Evolutionary conservation across 2,329 filamentous ascomycete genomes (phyloP).

Genomic region (Orbilia ellipsospora): DNA sequence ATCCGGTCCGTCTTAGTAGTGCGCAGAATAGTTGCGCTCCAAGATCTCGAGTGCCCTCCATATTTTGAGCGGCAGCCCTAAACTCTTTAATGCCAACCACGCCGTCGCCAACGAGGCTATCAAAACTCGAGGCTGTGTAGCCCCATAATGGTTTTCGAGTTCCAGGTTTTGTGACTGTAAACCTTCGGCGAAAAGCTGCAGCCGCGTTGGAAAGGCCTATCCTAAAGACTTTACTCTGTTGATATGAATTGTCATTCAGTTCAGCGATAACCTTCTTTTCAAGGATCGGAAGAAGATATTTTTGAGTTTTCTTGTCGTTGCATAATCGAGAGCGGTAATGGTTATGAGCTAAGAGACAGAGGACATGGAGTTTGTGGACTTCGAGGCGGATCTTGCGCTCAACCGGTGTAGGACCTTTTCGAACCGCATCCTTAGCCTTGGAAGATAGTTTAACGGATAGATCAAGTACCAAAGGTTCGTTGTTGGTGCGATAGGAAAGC

Average conservation of each 20-base stretch:
- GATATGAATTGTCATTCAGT: slow-evolving; percentile 43
- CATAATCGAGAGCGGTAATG: slow-evolving; percentile 87
- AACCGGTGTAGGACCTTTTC: slow-evolving; percentile 68
- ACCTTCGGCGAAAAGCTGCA: slow-evolving; percentile 75
- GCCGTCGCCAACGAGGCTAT: slow-evolving; percentile 51
- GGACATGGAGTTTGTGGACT: slow-evolving; percentile 85
- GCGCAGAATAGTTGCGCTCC: slow-evolving; percentile 93
- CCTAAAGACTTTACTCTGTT: slow-evolving; percentile 42
- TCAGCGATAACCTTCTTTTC: slow-evolving; percentile 36
- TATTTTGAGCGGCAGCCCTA: slow-evolving; percentile 72
- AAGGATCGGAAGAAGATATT: slow-evolving; percentile 40
- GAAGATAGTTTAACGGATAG: slow-evolving; percentile 7
- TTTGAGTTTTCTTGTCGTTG: slow-evolving; percentile 78
- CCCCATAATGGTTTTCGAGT: slow-evolving; percentile 78
- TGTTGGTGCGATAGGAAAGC: background rate
- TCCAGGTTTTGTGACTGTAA: slow-evolving; percentile 76
- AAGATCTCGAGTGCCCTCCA: slow-evolving; percentile 86
- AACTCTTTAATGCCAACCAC: slow-evolving; percentile 79
- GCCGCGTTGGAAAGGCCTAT: slow-evolving; percentile 67
- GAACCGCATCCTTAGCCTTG: slow-evolving; percentile 58
- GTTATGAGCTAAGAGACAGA: slow-evolving; percentile 83
- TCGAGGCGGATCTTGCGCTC: slow-evolving; percentile 74
- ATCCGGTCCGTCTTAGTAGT: slow-evolving; percentile 81
- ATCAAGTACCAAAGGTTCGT: slow-evolving; percentile 36
- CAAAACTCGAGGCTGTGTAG: slow-evolving; percentile 52